Conservation (phyloP, 2,329 filamentous ascomycete species). For the Arachnopeziza araneosa region DNA sequence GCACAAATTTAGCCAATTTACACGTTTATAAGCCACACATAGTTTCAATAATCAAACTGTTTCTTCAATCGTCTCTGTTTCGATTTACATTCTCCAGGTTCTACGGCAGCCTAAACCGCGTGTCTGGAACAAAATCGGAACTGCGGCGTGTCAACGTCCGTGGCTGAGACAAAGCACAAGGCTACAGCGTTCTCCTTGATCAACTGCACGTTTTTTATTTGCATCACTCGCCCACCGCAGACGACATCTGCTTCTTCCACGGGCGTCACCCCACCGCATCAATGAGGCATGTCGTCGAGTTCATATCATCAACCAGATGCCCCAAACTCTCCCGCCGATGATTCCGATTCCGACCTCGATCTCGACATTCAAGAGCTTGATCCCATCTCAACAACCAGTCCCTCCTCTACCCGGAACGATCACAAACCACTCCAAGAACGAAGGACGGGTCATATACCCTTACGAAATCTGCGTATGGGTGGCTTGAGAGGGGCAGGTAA, state of each 20-base stretch:
- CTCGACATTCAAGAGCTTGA: conserved; percentile 78
- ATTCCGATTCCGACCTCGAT: conserved; percentile 72
- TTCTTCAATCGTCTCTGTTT: neutral
- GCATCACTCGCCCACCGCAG: too few species aligned
- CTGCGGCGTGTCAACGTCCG: conserved; percentile 11
- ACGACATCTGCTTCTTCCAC: neutral
- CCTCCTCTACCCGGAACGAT: conserved; percentile 22
- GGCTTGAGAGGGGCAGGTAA: conserved; percentile 52
- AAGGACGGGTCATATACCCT: conserved; percentile 50
- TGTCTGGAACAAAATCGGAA: neutral
- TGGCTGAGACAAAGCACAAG: conserved; percentile 21
- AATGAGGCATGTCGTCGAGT: conserved; percentile 34
- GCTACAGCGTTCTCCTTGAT: conserved; percentile 11
- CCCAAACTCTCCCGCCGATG: conserved; percentile 59
- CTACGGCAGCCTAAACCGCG: neutral
- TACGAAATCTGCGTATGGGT: conserved; percentile 65
- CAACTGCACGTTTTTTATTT: neutral
- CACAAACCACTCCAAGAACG: conserved; percentile 26
- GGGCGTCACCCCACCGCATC: conserved; percentile 22
- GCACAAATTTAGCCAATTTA: too few species aligned
- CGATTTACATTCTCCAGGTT: neutral
- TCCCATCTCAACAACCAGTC: conserved; percentile 38
- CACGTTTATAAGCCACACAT: too few species aligned
- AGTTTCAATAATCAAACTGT: neutral
- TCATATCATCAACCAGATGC: conserved; percentile 30